These are phyloP conservation scores for Actinidia polygama DNA, from an alignment of 179 eudicot species.

Conservation along the genomic window DNA sequence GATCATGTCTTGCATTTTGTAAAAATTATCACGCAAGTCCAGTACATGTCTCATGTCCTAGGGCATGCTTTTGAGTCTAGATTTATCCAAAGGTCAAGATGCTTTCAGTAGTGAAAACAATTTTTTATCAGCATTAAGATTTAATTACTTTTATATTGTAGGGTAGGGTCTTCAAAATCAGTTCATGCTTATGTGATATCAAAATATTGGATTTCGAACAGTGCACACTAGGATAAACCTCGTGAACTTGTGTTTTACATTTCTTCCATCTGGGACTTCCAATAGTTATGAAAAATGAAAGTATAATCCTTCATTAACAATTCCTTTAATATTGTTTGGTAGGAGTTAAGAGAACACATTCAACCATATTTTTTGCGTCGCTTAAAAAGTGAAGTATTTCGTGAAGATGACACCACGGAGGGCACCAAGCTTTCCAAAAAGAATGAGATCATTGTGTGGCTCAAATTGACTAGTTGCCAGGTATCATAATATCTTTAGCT, in stretches of 20 bases:
- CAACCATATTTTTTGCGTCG: slow-evolving; percentile 96
- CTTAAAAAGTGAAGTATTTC: slow-evolving; percentile 85
- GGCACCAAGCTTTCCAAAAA: slow-evolving; percentile 74
- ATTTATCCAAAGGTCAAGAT: not conserved
- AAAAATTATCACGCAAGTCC: too few species aligned
- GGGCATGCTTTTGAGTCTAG: too few species aligned
- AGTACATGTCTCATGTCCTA: too few species aligned
- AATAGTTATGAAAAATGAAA: too few species aligned
- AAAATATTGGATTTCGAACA: not conserved
- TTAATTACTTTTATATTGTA: not conserved
- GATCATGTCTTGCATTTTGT: too few species aligned
- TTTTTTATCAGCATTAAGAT: not conserved
- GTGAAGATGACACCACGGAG: slow-evolving; percentile 46
- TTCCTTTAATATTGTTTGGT: slow-evolving; percentile 11
- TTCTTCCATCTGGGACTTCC: not conserved
- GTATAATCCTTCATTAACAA: not conserved
- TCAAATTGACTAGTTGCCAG: slow-evolving; percentile 80
- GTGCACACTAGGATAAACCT: not conserved
- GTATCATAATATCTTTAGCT: slow-evolving; percentile 31
- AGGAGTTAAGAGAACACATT: slow-evolving; percentile 89
- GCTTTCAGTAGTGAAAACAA: not conserved
- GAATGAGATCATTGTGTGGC: slow-evolving; percentile 94
- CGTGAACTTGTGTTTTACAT: not conserved
- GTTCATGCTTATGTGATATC: not conserved
- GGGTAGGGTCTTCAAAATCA: not conserved